These are phyloP conservation scores for Penicillium griseofulvum DNA, from an alignment of 2,329 filamentous ascomycete genomes.

Conservation along the genomic window DNA sequence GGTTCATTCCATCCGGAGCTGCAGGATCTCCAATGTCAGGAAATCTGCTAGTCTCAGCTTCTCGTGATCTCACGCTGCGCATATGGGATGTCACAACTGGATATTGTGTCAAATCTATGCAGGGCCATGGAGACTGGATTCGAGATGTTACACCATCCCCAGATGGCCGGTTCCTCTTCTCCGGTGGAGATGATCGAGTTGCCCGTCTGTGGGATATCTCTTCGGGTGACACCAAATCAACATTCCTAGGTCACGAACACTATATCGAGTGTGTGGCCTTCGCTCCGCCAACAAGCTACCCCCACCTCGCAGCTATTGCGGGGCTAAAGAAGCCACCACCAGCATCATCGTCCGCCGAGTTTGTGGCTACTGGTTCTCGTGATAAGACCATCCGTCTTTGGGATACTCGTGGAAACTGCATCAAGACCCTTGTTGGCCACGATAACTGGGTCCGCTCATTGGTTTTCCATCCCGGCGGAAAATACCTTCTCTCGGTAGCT, in stretches of 20 bases:
- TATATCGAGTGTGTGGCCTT: constrained; percentile 81
- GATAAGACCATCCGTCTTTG: constrained; percentile 91
- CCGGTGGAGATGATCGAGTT: constrained; percentile 78
- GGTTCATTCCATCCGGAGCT: constrained; percentile 81
- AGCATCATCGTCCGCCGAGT: constrained; percentile 73
- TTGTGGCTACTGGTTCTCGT: constrained; percentile 80
- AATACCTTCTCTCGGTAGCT: constrained; percentile 78
- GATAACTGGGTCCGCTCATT: constrained; percentile 91
- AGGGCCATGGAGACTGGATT: constrained; percentile 87
- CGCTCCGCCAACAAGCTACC: constrained; percentile 75
- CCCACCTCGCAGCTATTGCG: constrained; percentile 72
- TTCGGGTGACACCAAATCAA: constrained; percentile 70
- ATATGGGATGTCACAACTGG: constrained; percentile 94
- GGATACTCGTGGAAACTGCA: constrained; percentile 78
- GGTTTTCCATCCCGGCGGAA: constrained; percentile 87
- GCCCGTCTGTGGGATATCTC: constrained; percentile 82
- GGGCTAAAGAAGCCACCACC: constrained; percentile 80
- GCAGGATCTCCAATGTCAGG: constrained; percentile 74
- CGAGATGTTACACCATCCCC: constrained; percentile 77
- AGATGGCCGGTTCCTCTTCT: constrained; percentile 80
- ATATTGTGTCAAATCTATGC: constrained; percentile 86
- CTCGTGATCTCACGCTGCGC: constrained; percentile 76
- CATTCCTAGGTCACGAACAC: constrained; percentile 83
- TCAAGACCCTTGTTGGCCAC: constrained; percentile 82
- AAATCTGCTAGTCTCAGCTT: constrained; percentile 82